These are phyloP conservation scores for Globisporangium heterothallicum DNA, from an alignment of 352 stramenopile species.

Conservation along the genomic window DNA sequence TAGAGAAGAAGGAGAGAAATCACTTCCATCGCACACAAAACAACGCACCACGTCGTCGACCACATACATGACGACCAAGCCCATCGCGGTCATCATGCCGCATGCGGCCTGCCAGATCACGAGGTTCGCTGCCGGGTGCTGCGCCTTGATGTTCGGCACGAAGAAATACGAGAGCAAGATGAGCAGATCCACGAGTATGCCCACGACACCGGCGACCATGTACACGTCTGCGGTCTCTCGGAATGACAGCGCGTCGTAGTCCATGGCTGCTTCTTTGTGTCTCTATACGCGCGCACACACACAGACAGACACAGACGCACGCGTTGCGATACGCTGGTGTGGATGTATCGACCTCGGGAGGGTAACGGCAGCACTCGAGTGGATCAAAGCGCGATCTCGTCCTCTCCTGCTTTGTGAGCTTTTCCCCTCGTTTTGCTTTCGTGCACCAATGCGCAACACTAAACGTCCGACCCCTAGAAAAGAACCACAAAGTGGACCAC, in stretches of 20 bases:
- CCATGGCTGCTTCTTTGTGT: slow-evolving; percentile 13
- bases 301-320: not conserved
- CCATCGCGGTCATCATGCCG: slow-evolving; percentile 48
- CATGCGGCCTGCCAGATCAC: slow-evolving; percentile 78
- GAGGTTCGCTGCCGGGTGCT: slow-evolving; percentile 70
- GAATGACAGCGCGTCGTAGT: slow-evolving; percentile 58
- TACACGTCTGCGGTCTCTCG: slow-evolving; percentile 46
- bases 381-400: slow-evolving; percentile 34
- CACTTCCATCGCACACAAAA: not conserved
- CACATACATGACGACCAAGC: slow-evolving; percentile 56
- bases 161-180: slow-evolving; percentile 67
- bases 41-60: slow-evolving; percentile 26
- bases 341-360: too few species aligned
- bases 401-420: too few species aligned
- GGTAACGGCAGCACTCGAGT: too few species aligned
- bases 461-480: too few species aligned
- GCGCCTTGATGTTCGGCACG: slow-evolving; percentile 69
- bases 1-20: not conserved
- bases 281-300: not conserved
- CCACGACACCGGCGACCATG: slow-evolving; percentile 54
- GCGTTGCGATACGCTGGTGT: too few species aligned
- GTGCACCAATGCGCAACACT: too few species aligned
- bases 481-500: too few species aligned
- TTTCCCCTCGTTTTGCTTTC: not conserved
- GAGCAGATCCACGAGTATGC: slow-evolving; percentile 51